Conservation (phyloP, 192 early-diverging fungal species). For the Coemansia sp. region DNA sequence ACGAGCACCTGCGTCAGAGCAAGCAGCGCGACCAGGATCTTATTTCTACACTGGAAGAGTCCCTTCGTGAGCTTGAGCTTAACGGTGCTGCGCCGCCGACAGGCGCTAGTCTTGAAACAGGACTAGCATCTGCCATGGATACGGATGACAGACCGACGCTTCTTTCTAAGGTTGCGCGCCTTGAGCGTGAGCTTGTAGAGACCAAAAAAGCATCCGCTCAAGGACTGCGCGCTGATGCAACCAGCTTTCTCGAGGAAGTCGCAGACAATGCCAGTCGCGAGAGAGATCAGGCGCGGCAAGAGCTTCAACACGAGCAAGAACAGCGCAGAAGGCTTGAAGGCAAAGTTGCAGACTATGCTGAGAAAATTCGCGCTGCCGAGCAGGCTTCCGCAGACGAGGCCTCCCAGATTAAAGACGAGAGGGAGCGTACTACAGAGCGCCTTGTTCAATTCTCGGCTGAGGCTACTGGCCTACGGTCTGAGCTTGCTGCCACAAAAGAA, state of each 20-base stretch:
- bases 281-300: constrained; percentile 45
- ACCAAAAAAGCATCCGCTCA: constrained; percentile 8
- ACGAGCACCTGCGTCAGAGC: constrained; percentile 65
- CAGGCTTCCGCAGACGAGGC: constrained; percentile 11
- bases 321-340: constrained; percentile 49
- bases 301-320: constrained; percentile 31
- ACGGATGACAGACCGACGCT: constrained; percentile 44
- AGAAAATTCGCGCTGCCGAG: constrained; percentile 29
- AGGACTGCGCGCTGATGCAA: constrained; percentile 15
- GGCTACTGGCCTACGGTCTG: constrained; percentile 20
- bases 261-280: constrained; percentile 47
- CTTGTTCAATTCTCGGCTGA: constrained; percentile 26
- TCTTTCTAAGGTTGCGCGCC: constrained; percentile 57
- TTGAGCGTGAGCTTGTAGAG: constrained; percentile 64
- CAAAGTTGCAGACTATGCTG: constrained; percentile 20
- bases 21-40: constrained; percentile 68
- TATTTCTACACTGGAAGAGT: constrained; percentile 76
- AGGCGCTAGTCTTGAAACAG: constrained; percentile 23
- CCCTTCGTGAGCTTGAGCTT: constrained; percentile 78
- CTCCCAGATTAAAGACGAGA: constrained; percentile 24
- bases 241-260: constrained; percentile 40
- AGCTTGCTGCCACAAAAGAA: constrained; percentile 35
- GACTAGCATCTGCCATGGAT: constrained; percentile 34
- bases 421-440: constrained; percentile 19
- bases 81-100: constrained; percentile 40